Conservation (phyloP, 2,329 filamentous ascomycete genomes). For the Huntiella savannae region DNA sequence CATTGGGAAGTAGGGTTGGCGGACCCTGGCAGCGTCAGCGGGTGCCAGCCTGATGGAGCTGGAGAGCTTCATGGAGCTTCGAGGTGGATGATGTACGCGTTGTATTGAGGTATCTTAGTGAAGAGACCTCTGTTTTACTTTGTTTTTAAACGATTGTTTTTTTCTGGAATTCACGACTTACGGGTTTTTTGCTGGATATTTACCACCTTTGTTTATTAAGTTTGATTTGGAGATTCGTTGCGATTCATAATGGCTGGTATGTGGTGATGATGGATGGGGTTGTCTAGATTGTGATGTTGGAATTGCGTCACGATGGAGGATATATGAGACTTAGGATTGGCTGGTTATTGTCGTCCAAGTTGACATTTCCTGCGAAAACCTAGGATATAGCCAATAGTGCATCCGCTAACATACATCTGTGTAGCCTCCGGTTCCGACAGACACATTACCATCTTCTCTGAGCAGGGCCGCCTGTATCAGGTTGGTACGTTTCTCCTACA, state of each 20-base stretch:
- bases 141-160: neutral
- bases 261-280: neutral
- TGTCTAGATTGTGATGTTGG: neutral
- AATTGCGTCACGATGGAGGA: too few relatives aligned
- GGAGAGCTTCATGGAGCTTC: neutral
- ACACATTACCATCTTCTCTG: slow-evolving; percentile 99
- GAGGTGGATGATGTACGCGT: neutral
- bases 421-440: slow-evolving; percentile 62
- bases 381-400: too few relatives aligned
- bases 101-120: too few relatives aligned
- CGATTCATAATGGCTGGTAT: slow-evolving; percentile 10
- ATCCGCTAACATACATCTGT: slow-evolving; percentile 14
- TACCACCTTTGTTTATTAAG: neutral
- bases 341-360: too few relatives aligned
- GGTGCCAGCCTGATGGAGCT: neutral
- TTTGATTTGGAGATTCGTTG: neutral
- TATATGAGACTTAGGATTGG: too few relatives aligned
- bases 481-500: slow-evolving; percentile 54
- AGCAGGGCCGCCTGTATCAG: slow-evolving; percentile 97
- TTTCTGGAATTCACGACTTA: neutral
- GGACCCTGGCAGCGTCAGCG: too few relatives aligned
- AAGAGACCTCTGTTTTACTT: neutral
- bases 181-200: neutral
- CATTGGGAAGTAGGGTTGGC: neutral
- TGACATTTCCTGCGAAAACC: too few relatives aligned